Evolutionary conservation across 1,284 basidiomycete species (phyloP), one percentile per base, ranked within the genome.

Genomic region (Hymenochaete sp.): DNA sequence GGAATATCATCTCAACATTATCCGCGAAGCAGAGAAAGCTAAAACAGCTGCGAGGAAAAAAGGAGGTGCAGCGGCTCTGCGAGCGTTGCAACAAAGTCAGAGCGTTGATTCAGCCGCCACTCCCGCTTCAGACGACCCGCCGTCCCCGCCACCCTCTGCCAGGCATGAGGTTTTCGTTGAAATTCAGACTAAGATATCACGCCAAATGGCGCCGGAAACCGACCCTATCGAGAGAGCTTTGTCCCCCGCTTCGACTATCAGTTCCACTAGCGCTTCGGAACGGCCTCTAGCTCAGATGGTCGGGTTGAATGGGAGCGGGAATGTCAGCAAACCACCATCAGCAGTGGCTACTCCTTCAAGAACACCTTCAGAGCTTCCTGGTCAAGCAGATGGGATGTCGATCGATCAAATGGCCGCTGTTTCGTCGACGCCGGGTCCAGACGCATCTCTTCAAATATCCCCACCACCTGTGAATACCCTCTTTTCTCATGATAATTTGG

Each of bases 201-300:
- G 41, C 6, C 51, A 50, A 21, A 52, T 53, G 19, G 27, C 51
- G 41, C 4, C 71, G 72, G 25, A 59, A 56, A 14, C 60, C 65
- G 10, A 63, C 67, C 26, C 28, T 21, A 37, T 45, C 49, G 66
- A 32, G 56, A 62, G 18, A 58, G 64, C 24, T 50, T 61, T 48
- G 46, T 84, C 82, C 3, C 83, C 82, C 3, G 75, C 77, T 13
- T 82, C 80, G 9, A 73, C 72, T 0, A 71, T 73, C 2, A 51
- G 49, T 19, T 85, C 82, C 25, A n/a, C n/a, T n/a, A 84, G 79
- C 55, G 72, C 72, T 5, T 78, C 76, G 1, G 84, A 85, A 53
- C 65, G 77, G 2, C 83, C 83, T 9, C 67, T 85, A 7, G 77
- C 80, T 2, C 73, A 78, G 53, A 65, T 67, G 16, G 52, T 63